phyloP scores from a whole-genome alignment of 2,329 filamentous ascomycete species.

The Fusarium chlamydosporum region DNA sequence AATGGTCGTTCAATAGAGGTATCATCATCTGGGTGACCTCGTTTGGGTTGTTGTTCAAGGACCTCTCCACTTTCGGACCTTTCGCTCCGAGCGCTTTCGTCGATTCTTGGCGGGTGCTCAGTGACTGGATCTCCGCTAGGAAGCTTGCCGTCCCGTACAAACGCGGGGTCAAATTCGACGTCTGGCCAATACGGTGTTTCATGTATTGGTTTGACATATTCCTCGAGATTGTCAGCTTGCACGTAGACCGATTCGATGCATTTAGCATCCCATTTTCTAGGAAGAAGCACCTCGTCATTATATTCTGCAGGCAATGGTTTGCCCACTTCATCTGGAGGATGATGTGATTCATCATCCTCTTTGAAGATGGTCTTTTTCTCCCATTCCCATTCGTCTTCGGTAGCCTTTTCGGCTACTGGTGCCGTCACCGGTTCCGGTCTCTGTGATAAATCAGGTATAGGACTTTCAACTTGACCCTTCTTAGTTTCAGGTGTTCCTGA shows the following conservation, averaged over 20 bases:
- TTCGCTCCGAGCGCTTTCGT: constrained; percentile 27
- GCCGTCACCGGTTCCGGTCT: constrained; percentile 10
- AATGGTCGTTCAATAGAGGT: constrained; percentile 32
- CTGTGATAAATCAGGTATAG: constrained; percentile 19
- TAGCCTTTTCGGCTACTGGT: constrained; percentile 17
- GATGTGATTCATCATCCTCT: constrained; percentile 51
- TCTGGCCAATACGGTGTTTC: constrained; percentile 58
- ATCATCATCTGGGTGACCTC: constrained; percentile 30
- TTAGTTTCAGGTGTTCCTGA: constrained; percentile 21
- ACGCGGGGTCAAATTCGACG: constrained; percentile 62
- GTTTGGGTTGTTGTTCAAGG: constrained; percentile 34
- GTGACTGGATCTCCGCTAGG: constrained; percentile 45
- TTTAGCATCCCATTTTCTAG: constrained; percentile 60
- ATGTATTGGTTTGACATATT: constrained; percentile 60
- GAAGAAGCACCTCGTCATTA: constrained; percentile 62
- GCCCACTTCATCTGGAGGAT: constrained; percentile 63
- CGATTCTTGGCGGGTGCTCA: constrained; percentile 15
- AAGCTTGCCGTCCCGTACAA: constrained; percentile 51
- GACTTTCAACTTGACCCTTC: constrained; percentile 23
- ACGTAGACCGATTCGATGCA: constrained; percentile 63
- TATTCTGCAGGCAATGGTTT: constrained; percentile 61
- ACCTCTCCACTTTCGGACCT: constrained; percentile 41
- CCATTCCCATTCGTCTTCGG: constrained; percentile 56
- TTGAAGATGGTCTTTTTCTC: constrained; percentile 58
- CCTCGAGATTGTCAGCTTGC: constrained; percentile 59